Evolutionary conservation across 2,329 filamentous ascomycete species (phyloP), one percentile per base, ranked within the genome.

Genomic region (Penicillium sumatraense): DNA sequence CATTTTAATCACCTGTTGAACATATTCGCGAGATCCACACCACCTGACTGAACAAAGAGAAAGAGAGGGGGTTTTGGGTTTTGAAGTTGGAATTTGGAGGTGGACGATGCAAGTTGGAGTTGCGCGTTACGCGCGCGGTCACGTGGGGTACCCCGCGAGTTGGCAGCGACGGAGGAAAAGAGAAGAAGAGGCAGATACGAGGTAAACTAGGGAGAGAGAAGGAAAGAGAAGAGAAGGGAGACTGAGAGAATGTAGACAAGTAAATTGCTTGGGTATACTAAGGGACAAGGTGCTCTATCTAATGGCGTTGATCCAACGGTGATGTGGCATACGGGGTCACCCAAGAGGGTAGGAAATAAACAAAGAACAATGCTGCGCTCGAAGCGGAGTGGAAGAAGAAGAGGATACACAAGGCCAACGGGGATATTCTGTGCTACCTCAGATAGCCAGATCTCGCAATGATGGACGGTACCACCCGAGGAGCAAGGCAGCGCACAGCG

Each of bases 1-100:
- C 68, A 71, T 73, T 35, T 47, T 66, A 51, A 21, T 53, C 38
- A 42, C 20, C 10, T 11, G 16, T 55, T 48, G 47, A 53, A 20
- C 61, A 68, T 66, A 14, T 27, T 50, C 11, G 47, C 13, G 20
- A 26, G 1, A 29, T 27, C 20, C n/a, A 31, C n/a, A 16, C 20
- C 2, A 18, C 14, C 9, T 21, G 9, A 21, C 7, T 7, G 18
- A 14, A 21, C 11, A 13, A 16, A 21, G 13, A 14, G 20, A 3
- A 20, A 7, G 13, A 1, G 13, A n/a, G 38, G 18, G 16, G 36
- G 8, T 11, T 9, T 4, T 10, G 5, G n/a, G 21, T 4, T 26
- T 42, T 16, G 10, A 38, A 9, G 35, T 20, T 20, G n/a, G 35
- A n/a, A n/a, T n/a, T n/a, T n/a, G n/a, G n/a, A n/a, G n/a, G n/a